A percentile compares a stretch with the other conserved stretches of the same genome.
phyloP scores from a whole-genome alignment of 352 stramenopile genomes.

The Phytophthora tentaculata region DNA sequence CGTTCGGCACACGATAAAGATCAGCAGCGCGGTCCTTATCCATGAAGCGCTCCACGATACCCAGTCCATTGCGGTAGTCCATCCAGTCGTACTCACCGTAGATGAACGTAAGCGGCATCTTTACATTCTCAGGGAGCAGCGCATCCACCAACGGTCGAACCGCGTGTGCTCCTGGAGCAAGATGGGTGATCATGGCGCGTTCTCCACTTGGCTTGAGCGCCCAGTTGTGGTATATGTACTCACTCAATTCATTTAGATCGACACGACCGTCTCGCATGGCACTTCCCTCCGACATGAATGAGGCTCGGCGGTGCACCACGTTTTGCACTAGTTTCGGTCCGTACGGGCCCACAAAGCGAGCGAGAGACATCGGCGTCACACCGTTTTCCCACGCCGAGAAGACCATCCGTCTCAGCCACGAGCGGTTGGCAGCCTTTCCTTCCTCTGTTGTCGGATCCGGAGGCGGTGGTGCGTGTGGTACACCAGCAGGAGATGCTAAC shows the following conservation, averaged over 20 bases:
- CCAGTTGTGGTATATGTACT: constrained; percentile 91
- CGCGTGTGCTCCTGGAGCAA: constrained; percentile 72
- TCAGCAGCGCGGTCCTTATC: constrained; percentile 37
- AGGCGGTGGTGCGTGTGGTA: constrained; percentile 60
- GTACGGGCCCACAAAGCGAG: constrained; percentile 77
- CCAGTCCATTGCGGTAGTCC: constrained; percentile 73
- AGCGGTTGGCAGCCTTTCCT: constrained; percentile 42
- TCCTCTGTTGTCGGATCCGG: constrained; percentile 46
- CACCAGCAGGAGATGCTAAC: constrained; percentile 74
- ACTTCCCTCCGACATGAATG: constrained; percentile 77
- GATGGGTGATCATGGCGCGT: constrained; percentile 75
- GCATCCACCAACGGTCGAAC: constrained; percentile 71
- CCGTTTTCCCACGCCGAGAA: constrained; percentile 68
- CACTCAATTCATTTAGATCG: constrained; percentile 61
- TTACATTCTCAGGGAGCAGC: constrained; percentile 58
- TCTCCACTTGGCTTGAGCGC: constrained; percentile 80
- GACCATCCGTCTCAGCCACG: constrained; percentile 61
- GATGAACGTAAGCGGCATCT: constrained; percentile 87
- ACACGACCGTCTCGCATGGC: constrained; percentile 73
- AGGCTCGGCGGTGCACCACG: constrained; percentile 65
- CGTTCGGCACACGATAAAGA: constrained; percentile 68
- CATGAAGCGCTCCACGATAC: constrained; percentile 69
- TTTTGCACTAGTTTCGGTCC: constrained; percentile 78
- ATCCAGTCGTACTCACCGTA: constrained; percentile 89
- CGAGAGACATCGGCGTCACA: constrained; percentile 80